Evolutionary conservation across 441 rosid genomes (phyloP).

Genomic region (Brassica hybrid): DNA sequence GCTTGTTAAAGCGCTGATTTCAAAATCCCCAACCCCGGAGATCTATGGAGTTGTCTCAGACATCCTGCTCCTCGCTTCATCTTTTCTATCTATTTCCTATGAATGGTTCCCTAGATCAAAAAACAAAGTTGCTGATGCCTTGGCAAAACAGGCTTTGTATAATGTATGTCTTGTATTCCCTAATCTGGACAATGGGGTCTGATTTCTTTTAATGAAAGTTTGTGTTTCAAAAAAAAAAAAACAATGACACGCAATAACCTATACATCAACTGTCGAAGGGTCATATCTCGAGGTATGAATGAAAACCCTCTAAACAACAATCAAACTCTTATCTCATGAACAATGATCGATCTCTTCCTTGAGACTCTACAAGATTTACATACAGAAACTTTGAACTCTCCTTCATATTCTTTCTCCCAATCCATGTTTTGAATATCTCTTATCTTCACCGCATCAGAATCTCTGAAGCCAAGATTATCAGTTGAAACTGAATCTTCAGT

Average conservation of each 20-base stretch:
- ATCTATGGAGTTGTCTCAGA: too few relatives aligned
- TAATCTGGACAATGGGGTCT: too few relatives aligned
- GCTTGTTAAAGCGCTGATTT: too few relatives aligned
- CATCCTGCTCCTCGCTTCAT: too few relatives aligned
- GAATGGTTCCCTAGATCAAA: too few relatives aligned
- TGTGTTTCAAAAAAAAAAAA: too few relatives aligned
- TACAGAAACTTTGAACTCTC: constrained; percentile 30
- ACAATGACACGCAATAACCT: background rate
- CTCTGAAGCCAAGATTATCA: background rate
- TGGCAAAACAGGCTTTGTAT: too few relatives aligned
- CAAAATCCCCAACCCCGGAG: too few relatives aligned
- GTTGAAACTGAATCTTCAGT: background rate
- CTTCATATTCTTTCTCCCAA: background rate
- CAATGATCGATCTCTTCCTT: constrained; percentile 29
- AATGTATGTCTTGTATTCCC: too few relatives aligned
- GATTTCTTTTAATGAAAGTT: too few relatives aligned
- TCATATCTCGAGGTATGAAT: background rate
- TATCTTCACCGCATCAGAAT: background rate
- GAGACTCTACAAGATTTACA: constrained; percentile 37
- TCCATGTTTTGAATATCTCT: background rate
- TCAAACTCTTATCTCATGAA: constrained; percentile 20
- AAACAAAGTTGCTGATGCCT: too few relatives aligned
- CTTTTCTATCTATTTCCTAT: too few relatives aligned
- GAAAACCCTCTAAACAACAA: background rate
- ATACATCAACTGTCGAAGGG: background rate